Base-by-base conservation (phyloP, 768 basidiomycete species). In the Pluteus cervinus region DNA sequence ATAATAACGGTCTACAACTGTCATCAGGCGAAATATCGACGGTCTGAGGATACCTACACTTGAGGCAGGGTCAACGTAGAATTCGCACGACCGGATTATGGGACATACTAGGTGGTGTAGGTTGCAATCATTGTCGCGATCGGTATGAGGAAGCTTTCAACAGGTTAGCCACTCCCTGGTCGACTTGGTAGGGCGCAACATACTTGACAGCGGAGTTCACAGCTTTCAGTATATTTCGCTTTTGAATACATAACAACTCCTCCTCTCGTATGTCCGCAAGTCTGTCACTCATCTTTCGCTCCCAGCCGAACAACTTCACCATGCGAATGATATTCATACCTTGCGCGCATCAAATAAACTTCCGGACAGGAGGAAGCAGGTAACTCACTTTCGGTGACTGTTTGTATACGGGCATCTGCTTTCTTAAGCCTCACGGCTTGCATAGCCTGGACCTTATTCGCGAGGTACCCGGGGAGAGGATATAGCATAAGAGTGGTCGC, bases 231-330 rank as follows among this genome's bases (percentile, higher is more conserved):
- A n/a, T 20, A 47, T 76, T 67, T 24, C 69, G 58, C 48, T 69
- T 73, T 63, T 69, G 73, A 28, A 81, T 62, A 60, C 68, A 74
- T 4, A 49, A 39, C 15, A 87, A 56, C 55, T 89, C 86, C 5
- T 70, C 70, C 29, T 81, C 75, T 42, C 85, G 70, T 47, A 78
- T 77, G 30, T 68, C 66, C 8, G 62, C 57, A 25, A 89, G 61
- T 31, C 62, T 64, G 4, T 68, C 55, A 26, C 68, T 63, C 55
- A 82, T 72, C 32, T 75, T 68, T 37, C 70, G 68, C 64, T 81
- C 71, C 71, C 85, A 74, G 10, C 69, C 85, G 47, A 86, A 86
- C 28, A 86, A 59, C 55, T 86, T 86, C 51, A 83, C 63, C 76
- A 84, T 82, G n/a, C 81, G 71, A 10, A 83, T 54, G 15, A 76